Evolutionary conservation across 208 protist species (phyloP).

Genomic region (Crithidia bombi): DNA sequence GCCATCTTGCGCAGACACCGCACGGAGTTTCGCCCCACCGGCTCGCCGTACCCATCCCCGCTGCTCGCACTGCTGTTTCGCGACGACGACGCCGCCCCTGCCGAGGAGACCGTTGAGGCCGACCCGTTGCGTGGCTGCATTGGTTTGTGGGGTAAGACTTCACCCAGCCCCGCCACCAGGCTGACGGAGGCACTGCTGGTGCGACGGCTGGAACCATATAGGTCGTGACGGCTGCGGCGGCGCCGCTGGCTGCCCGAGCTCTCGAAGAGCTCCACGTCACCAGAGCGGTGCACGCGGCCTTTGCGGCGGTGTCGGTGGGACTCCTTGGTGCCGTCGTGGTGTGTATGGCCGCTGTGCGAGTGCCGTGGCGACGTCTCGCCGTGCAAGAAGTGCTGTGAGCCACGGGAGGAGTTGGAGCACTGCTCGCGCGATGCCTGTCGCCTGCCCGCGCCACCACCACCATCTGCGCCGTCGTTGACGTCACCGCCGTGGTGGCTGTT

Average conservation of each 20-base stretch:
- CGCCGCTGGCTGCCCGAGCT: slow-evolving; percentile 13
- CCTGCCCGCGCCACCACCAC: too few relatives aligned
- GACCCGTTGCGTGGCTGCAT: slow-evolving; percentile 22
- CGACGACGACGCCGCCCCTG: slow-evolving; percentile 7
- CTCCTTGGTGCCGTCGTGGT: neutral
- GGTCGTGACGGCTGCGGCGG: slow-evolving; percentile 16
- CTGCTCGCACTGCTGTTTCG: slow-evolving; percentile 32
- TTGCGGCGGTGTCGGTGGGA: neutral
- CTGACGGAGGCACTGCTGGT: slow-evolving; percentile 16
- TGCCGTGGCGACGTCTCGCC: neutral
- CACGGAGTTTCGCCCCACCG: slow-evolving; percentile 24
- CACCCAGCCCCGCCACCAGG: slow-evolving; percentile 20
- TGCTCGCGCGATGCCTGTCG: neutral
- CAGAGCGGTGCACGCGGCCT: neutral
- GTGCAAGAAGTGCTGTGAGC: slow-evolving; percentile 6
- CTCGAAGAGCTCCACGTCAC: neutral
- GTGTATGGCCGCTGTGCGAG: neutral
- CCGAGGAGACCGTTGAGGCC: slow-evolving; percentile 8
- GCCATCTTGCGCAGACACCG: slow-evolving; percentile 28
- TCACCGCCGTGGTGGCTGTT: neutral
- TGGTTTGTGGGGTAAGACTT: slow-evolving; percentile 8
- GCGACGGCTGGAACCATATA: neutral
- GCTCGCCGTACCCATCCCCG: neutral
- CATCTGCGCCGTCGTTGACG: neutral
- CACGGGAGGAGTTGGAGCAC: neutral